These are phyloP conservation scores for Smithsoniella earleae DNA, from an alignment of 163 green algal genomes.

Conservation along the genomic window DNA sequence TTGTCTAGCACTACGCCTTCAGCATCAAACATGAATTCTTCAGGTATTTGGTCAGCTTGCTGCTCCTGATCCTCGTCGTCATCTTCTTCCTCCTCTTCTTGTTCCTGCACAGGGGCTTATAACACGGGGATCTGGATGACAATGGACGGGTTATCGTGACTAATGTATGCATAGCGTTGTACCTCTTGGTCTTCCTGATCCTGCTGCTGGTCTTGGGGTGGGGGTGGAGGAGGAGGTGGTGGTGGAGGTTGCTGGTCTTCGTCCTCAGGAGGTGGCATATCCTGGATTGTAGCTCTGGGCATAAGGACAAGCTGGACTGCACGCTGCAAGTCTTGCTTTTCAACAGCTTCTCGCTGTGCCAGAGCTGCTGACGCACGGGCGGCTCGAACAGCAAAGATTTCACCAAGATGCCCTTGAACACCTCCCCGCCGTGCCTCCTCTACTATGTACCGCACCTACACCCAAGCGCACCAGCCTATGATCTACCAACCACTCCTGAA, in stretches of 20 bases:
- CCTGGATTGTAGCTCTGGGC: constrained; percentile 66
- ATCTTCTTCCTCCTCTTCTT: constrained; percentile 42
- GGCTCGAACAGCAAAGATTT: constrained; percentile 2
- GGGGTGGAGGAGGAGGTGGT: constrained; percentile 75
- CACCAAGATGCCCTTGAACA: constrained; percentile 36
- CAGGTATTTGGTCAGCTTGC: constrained; percentile 69
- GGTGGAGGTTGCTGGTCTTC: constrained; percentile 68
- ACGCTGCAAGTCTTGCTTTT: constrained; percentile 61
- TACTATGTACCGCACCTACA: constrained; percentile 85
- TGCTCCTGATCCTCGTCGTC: constrained; percentile 39
- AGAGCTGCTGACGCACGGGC: constrained; percentile 72
- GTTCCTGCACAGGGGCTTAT: constrained; percentile 31
- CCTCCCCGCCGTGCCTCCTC: constrained; percentile 76
- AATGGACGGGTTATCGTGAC: background rate
- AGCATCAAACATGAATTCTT: constrained; percentile 98
- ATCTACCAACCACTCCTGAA: too few relatives aligned
- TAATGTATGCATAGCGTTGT: background rate
- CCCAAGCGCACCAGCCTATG: too few relatives aligned
- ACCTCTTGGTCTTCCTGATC: constrained; percentile 9
- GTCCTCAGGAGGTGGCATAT: constrained; percentile 66
- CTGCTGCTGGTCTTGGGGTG: constrained; percentile 36
- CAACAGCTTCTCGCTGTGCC: constrained; percentile 62
- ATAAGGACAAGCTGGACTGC: constrained; percentile 94
- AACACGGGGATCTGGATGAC: background rate
- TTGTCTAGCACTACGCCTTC: constrained; percentile 91